phyloP scores from a whole-genome alignment of 257 asterid genomes.

The Lycium ferocissimum region DNA sequence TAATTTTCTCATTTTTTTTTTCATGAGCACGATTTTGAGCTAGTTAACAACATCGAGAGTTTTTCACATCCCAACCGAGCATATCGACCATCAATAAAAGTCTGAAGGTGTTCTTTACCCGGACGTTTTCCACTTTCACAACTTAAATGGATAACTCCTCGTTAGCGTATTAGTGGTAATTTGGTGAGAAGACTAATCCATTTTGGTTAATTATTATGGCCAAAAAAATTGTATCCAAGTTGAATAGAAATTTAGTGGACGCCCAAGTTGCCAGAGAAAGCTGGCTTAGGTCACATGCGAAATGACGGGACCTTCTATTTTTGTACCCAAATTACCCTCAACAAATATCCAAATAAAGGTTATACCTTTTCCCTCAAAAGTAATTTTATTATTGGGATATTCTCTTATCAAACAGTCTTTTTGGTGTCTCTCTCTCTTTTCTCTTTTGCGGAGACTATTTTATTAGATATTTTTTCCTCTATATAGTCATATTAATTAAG shows the following conservation, averaged over 20 bases:
- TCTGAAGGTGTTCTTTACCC: too few relatives aligned
- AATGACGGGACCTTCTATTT: constrained; percentile 39
- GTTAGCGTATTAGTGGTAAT: constrained; percentile 35
- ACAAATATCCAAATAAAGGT: not conserved
- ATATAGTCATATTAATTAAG: not conserved
- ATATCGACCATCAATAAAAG: not conserved
- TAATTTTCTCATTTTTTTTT: not conserved
- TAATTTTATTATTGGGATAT: constrained; percentile 5
- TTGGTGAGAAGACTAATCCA: not conserved
- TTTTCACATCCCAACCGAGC: not conserved
- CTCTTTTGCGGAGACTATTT: not conserved
- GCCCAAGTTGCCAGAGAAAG: constrained; percentile 50
- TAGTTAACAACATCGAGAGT: not conserved
- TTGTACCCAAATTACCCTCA: constrained; percentile 45
- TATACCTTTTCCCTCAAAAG: not conserved
- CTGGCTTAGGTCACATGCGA: constrained; percentile 63
- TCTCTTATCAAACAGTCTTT: not conserved
- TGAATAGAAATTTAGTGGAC: constrained; percentile 36
- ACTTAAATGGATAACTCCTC: not conserved
- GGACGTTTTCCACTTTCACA: not conserved
- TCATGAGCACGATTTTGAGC: not conserved
- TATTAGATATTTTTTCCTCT: not conserved
- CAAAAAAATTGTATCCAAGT: constrained; percentile 35
- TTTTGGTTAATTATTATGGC: not conserved
- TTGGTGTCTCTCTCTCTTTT: not conserved